These are phyloP conservation scores for Linum trigynum DNA, from an alignment of 345 rosid genomes.

Conservation along the genomic window DNA sequence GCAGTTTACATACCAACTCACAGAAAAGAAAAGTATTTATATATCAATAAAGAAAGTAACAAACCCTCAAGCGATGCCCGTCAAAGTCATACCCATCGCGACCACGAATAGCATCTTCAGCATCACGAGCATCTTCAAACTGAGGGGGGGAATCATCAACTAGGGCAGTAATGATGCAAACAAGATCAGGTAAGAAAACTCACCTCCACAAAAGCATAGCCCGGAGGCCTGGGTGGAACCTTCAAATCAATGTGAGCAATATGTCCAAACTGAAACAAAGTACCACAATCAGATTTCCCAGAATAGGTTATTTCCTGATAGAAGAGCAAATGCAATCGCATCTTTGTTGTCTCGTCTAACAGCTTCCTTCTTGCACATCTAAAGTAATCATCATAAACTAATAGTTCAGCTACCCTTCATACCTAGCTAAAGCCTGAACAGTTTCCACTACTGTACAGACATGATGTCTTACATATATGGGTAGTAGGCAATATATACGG, in stretches of 20 bases:
- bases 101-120: conserved; percentile 8
- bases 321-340: not conserved
- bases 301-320: not conserved
- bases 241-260: conserved; percentile 61
- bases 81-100: conserved; percentile 11
- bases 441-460: too few species aligned
- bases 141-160: not conserved
- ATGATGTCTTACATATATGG: not conserved
- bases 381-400: too few species aligned
- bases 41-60: not conserved
- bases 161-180: not conserved
- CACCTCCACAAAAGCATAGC: conserved; percentile 94
- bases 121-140: conserved; percentile 23
- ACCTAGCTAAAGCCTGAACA: too few species aligned
- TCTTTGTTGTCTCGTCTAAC: not conserved
- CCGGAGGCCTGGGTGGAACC: conserved; percentile 99
- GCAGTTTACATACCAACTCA: not conserved
- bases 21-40: not conserved
- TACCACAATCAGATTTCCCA: not conserved
- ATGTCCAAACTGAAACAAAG: conserved; percentile 20
- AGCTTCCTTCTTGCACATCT: too few species aligned
- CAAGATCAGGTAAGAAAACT: not conserved
- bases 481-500: not conserved
- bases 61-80: conserved; percentile 6
- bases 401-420: too few species aligned